Base-by-base conservation (phyloP, 306 rosid species). In the Oemleria cerasiformis region DNA sequence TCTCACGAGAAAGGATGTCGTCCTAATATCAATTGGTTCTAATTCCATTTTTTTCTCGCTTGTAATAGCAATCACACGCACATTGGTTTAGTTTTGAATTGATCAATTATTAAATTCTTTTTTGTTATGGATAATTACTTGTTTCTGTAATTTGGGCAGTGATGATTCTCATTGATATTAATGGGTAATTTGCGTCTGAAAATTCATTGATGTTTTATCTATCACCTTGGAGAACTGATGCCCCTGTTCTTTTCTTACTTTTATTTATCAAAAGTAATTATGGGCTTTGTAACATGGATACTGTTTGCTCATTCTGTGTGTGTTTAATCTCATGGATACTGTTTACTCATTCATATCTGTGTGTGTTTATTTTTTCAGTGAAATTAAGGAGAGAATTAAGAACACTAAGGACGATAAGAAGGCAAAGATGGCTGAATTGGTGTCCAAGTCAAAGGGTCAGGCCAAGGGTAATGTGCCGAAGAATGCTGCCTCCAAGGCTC, bases 101-200 rank as follows among this genome's bases (percentile, higher is more conserved):
- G n/a, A n/a, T n/a, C n/a, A n/a, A n/a, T n/a, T n/a, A n/a, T n/a
- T n/a, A n/a, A n/a, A n/a, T n/a, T n/a, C n/a, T n/a, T 20, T 55
- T 8, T 9, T 55, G 7, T 20, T 8, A 0, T n/a, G n/a, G n/a
- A n/a, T 55, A 4, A 1, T 21, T 10, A 3, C 9, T 30, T 30
- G 1, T 6, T n/a, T n/a, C n/a, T n/a, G n/a, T 13, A 36, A 30
- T 3, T 13, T 50, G 70, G 87, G 84, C 82, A 77, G 25, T 79
- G 87, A 83, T 73, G 87, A 83, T 73, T 73, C 73, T 60, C 43
- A 72, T 65, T 53, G 34, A 15, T n/a, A n/a, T n/a, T n/a, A n/a
- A 76, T 76, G 87, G 84, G 87, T 79, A 79, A 83, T 83, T 83
- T 83, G 87, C 84, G 69, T 79, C 87, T 83, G 87, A 83, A 72